These are phyloP conservation scores for Boletus sp. DNA, from an alignment of 768 basidiomycete species.

Conservation along the genomic window DNA sequence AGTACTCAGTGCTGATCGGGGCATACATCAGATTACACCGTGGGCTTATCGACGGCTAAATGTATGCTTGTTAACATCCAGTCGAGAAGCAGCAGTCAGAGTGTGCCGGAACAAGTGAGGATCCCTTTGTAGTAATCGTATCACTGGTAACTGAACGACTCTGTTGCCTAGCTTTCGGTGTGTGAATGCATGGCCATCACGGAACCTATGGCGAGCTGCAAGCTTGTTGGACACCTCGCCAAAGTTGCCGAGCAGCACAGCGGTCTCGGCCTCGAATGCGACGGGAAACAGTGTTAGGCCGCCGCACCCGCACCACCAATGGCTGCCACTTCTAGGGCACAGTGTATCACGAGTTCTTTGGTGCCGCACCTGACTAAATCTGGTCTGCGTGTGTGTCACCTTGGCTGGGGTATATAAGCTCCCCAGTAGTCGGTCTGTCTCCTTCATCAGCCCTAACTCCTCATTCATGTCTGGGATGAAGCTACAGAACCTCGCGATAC, in stretches of 20 bases:
- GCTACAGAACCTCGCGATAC: slow-evolving; percentile 2
- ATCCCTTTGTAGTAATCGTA: no score
- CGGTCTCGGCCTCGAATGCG: no score
- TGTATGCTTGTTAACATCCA: background rate
- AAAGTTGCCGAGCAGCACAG: no score
- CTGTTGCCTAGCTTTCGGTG: background rate
- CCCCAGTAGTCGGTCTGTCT: background rate
- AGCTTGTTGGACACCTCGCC: background rate
- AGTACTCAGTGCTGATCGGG: background rate
- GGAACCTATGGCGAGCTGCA: background rate
- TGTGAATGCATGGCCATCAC: background rate
- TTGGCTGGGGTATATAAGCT: slow-evolving; percentile 1
- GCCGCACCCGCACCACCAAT: background rate
- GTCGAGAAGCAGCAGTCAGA: background rate
- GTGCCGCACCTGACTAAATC: background rate
- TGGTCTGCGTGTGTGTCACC: background rate
- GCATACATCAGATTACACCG: background rate
- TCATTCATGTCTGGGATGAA: background rate
- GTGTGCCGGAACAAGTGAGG: background rate
- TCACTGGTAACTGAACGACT: background rate
- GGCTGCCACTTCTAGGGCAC: background rate
- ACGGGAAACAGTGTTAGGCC: background rate
- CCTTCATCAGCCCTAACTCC: background rate
- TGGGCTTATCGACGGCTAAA: background rate
- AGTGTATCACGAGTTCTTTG: background rate